A percentile compares a stretch with the other conserved stretches of the same genome.
These are phyloP conservation scores for Ichthyophthirius multifiliis DNA, from an alignment of 169 alveolate genomes.

Conservation along the genomic window DNA sequence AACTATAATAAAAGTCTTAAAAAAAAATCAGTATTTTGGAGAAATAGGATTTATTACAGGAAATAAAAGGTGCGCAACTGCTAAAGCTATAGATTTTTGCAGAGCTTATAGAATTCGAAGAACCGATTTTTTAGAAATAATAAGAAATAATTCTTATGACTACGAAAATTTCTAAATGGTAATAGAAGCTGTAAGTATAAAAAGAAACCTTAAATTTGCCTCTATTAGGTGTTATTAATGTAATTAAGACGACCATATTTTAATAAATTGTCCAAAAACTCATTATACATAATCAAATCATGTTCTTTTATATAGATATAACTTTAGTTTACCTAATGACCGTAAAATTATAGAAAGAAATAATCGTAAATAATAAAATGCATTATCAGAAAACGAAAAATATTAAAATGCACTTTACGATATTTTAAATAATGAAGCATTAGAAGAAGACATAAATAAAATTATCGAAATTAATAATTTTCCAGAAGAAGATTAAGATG, in stretches of 20 bases:
- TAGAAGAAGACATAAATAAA: no score
- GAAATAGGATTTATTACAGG: conserved; percentile 26
- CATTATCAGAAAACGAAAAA: no score
- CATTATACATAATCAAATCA: background rate
- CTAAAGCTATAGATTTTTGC: conserved; percentile 12
- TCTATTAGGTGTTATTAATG: conserved; percentile 23
- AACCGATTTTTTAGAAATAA: conserved; percentile 6
- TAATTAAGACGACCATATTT: conserved; percentile 17
- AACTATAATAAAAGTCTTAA: background rate
- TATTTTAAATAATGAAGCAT: no score
- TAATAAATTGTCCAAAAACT: conserved; percentile 16
- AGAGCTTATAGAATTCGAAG: conserved; percentile 14
- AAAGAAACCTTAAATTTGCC: background rate
- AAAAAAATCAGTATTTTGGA: conserved; percentile 22
- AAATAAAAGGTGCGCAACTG: conserved; percentile 23
- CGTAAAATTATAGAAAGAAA: no score
- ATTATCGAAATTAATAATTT: no score
- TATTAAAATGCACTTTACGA: no score
- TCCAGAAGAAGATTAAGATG: no score
- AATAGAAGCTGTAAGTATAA: conserved; percentile 1
- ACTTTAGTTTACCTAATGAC: no score
- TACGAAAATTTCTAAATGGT: conserved; percentile 24
- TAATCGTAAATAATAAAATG: no score
- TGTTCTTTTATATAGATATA: background rate
- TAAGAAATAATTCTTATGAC: background rate